These are phyloP conservation scores for Populus pruinosa DNA, from an alignment of 345 rosid species.

Conservation along the genomic window DNA sequence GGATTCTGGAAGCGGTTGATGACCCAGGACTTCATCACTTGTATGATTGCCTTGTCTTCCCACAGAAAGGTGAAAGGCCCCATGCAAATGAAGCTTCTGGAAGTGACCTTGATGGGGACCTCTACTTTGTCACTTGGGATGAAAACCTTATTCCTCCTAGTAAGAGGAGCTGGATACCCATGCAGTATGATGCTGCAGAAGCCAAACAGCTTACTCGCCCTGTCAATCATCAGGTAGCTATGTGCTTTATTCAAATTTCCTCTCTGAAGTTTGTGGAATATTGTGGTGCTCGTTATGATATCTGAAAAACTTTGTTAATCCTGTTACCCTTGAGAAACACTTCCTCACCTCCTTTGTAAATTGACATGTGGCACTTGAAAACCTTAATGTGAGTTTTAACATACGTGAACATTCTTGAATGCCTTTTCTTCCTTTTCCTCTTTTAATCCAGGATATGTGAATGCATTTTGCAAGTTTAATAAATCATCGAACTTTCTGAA, in stretches of 20 bases:
- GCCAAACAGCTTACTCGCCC: slow-evolving; percentile 23
- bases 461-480: not conserved
- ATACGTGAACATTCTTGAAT: not conserved
- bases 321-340: not conserved
- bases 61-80: slow-evolving; percentile 87
- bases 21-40: slow-evolving; percentile 63
- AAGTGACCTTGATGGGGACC: slow-evolving; percentile 95
- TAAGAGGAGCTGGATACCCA: slow-evolving; percentile 63
- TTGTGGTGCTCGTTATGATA: not conserved
- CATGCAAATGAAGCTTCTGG: slow-evolving; percentile 94
- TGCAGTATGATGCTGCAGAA: slow-evolving; percentile 58
- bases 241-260: slow-evolving; percentile 3
- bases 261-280: not conserved
- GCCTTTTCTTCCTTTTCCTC: not conserved
- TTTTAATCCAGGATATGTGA: not conserved
- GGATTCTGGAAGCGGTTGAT: slow-evolving; percentile 92
- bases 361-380: too few relatives aligned
- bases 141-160: slow-evolving; percentile 76
- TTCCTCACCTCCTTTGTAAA: not conserved
- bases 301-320: not conserved
- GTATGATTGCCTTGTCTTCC: slow-evolving; percentile 84
- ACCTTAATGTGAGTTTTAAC: not conserved
- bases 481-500: not conserved
- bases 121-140: slow-evolving; percentile 92
- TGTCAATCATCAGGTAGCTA: slow-evolving; percentile 62